phyloP scores from a whole-genome alignment of 176 grass and related monocot genomes.

The Cenchrus americanus region DNA sequence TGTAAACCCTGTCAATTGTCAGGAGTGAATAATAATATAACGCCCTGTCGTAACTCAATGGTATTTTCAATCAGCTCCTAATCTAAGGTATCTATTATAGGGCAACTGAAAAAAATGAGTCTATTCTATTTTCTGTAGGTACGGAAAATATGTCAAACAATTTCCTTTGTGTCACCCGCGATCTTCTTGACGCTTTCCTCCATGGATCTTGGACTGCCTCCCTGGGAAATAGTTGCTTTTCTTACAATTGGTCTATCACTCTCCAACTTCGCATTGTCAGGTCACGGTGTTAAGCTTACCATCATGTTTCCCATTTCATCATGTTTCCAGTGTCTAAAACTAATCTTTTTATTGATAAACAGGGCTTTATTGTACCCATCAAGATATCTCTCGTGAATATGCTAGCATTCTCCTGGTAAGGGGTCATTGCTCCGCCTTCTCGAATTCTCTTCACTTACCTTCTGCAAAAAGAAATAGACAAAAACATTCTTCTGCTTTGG shows the following conservation, averaged over 20 bases:
- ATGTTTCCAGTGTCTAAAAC: constrained; percentile 41
- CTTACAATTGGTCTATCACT: constrained; percentile 85
- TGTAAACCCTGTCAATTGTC: not conserved
- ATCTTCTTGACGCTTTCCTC: constrained; percentile 91
- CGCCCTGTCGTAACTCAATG: constrained; percentile 10
- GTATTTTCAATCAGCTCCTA: constrained; percentile 2
- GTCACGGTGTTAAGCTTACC: constrained; percentile 45
- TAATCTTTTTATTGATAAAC: constrained; percentile 30
- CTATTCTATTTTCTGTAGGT: constrained; percentile 60
- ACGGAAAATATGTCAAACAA: constrained; percentile 98
- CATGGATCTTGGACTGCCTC: constrained; percentile 90
- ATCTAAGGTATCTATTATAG: not conserved
- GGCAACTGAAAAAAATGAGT: constrained; percentile 6
- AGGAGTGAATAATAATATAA: constrained; percentile 5
- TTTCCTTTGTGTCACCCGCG: constrained; percentile 91
- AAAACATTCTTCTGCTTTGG: not conserved
- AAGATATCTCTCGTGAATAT: constrained; percentile 97
- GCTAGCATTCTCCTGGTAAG: constrained; percentile 98
- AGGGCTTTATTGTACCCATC: constrained; percentile 98
- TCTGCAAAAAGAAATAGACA: constrained; percentile 1
- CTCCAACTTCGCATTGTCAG: constrained; percentile 92
- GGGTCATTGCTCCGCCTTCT: constrained; percentile 15
- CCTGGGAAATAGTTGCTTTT: constrained; percentile 83
- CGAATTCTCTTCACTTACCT: not conserved
- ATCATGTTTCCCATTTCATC: constrained; percentile 12